Base-by-base conservation (phyloP, 164 flowering plant genomes). In the Saururus chinensis region DNA sequence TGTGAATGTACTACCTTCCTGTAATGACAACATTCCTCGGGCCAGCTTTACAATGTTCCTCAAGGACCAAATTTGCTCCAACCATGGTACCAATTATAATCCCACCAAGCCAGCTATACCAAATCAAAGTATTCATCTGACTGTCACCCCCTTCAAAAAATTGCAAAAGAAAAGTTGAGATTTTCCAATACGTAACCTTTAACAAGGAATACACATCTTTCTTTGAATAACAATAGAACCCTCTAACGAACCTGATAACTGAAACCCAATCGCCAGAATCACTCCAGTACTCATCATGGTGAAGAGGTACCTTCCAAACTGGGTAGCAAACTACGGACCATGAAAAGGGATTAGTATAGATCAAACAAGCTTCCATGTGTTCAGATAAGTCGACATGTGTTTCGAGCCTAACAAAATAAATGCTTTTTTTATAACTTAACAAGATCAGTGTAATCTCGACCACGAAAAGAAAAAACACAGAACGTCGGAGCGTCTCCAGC, bases 81-180 rank as follows among this genome's bases (percentile, higher is more conserved):
- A 86, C 80, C 98, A 93, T 85, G 17, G 98, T 89, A 56, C 98
- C 97, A 60, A 88, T 89, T 55, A 93, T 83, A 67, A 93, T 64
- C 25, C 98, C 97, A 60, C 98, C 97, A 73, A 93, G 91, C 98
- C 98, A 93, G 70, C 98, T 93, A 77, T 86, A 89, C 98, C 97
- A 89, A 66, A 90, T 82, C 79, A 93, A 71, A 4, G 75, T 64
- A 71, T 84, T 71, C 97, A 93, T 76, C 71, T 85, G 90, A 59
- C 76, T 76, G 69, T 92, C 90, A 61, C 97, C 98, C 69, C 98
- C 97, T 89, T 73, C 45, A 26, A 61, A 59, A n/a, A 75, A 62
- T 59, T 24, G 8, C 40, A 59, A 26, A 67, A 4, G 30, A 64
- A 58, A 19, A 58, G 23, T 35, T 58, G 35, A 37, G 21, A 30